Conservation (phyloP, 2,329 filamentous ascomycete genomes). For the Cladosporium austrohemisphaericum region DNA sequence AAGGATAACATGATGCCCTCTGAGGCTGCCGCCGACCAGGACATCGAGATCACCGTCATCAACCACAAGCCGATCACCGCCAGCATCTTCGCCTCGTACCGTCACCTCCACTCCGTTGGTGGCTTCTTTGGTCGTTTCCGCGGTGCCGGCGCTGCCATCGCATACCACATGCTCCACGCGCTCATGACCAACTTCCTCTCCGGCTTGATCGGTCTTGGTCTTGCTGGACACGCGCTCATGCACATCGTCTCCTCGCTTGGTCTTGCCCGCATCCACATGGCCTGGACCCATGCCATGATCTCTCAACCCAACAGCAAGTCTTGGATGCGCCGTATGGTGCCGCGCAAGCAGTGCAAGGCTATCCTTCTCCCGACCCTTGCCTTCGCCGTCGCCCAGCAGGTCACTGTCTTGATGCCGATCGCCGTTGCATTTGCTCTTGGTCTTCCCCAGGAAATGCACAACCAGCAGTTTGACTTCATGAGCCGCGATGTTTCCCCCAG, state of each 20-base stretch:
- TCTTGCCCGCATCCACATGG: slow-evolving; percentile 65
- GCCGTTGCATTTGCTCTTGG: slow-evolving; percentile 49
- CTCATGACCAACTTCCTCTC: slow-evolving; percentile 27
- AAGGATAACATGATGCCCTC: slow-evolving; percentile 29
- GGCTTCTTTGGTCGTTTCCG: slow-evolving; percentile 36
- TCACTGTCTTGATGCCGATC: slow-evolving; percentile 48
- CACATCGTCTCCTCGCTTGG: slow-evolving; percentile 57
- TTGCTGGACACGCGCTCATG: slow-evolving; percentile 46
- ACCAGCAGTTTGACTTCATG: slow-evolving; percentile 14
- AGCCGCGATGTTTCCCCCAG: slow-evolving; percentile 21
- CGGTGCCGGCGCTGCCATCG: slow-evolving; percentile 32
- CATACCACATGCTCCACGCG: slow-evolving; percentile 32
- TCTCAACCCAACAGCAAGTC: slow-evolving; percentile 63
- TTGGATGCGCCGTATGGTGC: slow-evolving; percentile 63
- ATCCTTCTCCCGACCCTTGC: slow-evolving; percentile 65
- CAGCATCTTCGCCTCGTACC: slow-evolving; percentile 55
- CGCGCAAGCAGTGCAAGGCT: slow-evolving; percentile 62
- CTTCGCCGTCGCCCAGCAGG: slow-evolving; percentile 55
- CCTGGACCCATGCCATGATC: slow-evolving; percentile 85
- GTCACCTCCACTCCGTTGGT: slow-evolving; percentile 52
- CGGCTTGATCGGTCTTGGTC: slow-evolving; percentile 41
- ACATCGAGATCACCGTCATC: slow-evolving; percentile 43
- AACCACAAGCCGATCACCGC: slow-evolving; percentile 58
- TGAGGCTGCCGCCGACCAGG: slow-evolving; percentile 20
- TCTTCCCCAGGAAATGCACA: slow-evolving; percentile 34